Conservation (phyloP, 768 basidiomycete species). For the Xerocomus brunneocitrinus region DNA sequence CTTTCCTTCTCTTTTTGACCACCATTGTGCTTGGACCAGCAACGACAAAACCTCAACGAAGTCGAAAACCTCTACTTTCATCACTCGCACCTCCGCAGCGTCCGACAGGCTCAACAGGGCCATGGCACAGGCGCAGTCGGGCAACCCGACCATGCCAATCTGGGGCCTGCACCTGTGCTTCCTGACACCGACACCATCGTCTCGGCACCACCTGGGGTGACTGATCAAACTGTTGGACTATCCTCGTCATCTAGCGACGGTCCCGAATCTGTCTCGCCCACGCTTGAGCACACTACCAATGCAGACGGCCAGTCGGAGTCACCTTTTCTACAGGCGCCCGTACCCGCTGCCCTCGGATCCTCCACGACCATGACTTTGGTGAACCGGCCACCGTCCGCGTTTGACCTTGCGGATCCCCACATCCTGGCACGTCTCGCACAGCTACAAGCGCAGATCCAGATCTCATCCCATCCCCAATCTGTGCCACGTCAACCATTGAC, state of each 20-base stretch:
- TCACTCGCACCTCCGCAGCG: conserved; percentile 51
- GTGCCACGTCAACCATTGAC: conserved; percentile 2
- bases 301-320: conserved; percentile 1
- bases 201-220: background rate
- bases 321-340: background rate
- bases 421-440: conserved; percentile 24
- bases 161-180: background rate
- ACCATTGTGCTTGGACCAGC: conserved; percentile 35
- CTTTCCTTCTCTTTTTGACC: background rate
- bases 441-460: conserved; percentile 19
- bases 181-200: conserved; percentile 3
- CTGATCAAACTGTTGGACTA: background rate
- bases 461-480: conserved; percentile 2
- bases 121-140: background rate
- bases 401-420: conserved; percentile 24
- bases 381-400: background rate
- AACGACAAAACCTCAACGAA: conserved; percentile 75
- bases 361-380: background rate
- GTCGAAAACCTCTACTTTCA: conserved; percentile 82
- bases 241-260: background rate
- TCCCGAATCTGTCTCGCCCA: conserved; percentile 1
- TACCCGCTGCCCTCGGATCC: background rate
- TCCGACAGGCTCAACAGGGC: conserved; percentile 10
- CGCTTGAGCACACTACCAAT: background rate
- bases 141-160: conserved; percentile 17